Evolutionary conservation across 2,329 filamentous ascomycete species (phyloP).

Genomic region (Fusarium guadeloupense): DNA sequence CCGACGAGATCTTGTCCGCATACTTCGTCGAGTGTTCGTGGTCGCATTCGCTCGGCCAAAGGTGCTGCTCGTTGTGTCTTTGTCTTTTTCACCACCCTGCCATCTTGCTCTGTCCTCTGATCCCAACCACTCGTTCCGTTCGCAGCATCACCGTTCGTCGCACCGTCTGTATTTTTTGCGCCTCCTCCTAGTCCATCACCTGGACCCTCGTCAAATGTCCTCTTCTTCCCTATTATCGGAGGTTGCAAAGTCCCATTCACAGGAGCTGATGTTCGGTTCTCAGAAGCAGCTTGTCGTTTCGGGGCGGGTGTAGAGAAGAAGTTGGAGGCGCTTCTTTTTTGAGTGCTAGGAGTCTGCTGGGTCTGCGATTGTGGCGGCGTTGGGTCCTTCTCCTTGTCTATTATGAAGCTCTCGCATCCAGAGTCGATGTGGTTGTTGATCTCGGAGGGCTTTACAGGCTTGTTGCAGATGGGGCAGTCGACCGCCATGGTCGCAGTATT

Average conservation of each 20-base stretch:
- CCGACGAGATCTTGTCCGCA: conserved; percentile 93
- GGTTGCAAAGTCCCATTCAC: conserved; percentile 46
- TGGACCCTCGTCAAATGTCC: conserved; percentile 64
- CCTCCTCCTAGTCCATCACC: conserved; percentile 43
- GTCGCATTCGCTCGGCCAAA: conserved; percentile 93
- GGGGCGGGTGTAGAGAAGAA: conserved; percentile 71
- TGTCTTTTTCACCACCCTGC: conserved; percentile 67
- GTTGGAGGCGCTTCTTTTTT: conserved; percentile 64
- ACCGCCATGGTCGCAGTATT: conserved; percentile 57
- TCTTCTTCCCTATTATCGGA: conserved; percentile 56
- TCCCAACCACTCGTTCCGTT: conserved; percentile 8
- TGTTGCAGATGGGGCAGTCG: conserved; percentile 83
- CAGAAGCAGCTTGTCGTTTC: conserved; percentile 59
- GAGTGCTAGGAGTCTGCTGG: conserved; percentile 50
- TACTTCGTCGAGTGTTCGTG: conserved; percentile 82
- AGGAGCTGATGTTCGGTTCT: conserved; percentile 46
- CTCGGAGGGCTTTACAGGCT: conserved; percentile 72
- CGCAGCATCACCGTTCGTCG: conserved; percentile 14
- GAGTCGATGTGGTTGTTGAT: conserved; percentile 96
- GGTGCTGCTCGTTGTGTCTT: conserved; percentile 80
- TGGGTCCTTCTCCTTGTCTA: conserved; percentile 57
- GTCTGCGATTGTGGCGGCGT: conserved; percentile 46
- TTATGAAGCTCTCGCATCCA: conserved; percentile 73
- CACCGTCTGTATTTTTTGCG: conserved; percentile 4
- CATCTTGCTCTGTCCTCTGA: conserved; percentile 42